A percentile compares a stretch with the other conserved stretches of the same genome.
Conservation (phyloP, 1,284 basidiomycete species). For the Leccinum pallidistipes region DNA sequence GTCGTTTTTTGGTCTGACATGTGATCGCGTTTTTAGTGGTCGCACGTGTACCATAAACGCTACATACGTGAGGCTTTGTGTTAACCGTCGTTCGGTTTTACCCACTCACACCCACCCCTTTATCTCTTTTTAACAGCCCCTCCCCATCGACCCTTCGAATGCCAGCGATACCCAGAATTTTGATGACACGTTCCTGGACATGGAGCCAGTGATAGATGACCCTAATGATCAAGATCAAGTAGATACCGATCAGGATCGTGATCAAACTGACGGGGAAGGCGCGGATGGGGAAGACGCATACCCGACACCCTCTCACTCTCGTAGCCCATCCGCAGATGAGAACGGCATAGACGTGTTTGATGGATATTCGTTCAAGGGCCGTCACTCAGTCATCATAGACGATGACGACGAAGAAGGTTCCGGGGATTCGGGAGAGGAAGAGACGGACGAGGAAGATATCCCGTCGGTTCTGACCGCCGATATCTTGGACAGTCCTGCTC, state of each 20-base stretch:
- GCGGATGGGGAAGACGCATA: constrained; percentile 73
- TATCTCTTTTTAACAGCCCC: constrained; percentile 59
- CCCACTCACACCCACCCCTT: constrained; percentile 16
- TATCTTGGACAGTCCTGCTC: constrained; percentile 24
- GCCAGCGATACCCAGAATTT: constrained; percentile 98
- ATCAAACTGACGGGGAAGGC: constrained; percentile 63
- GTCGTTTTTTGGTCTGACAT: constrained; percentile 13
- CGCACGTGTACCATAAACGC: constrained; percentile 91
- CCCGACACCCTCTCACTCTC: constrained; percentile 69
- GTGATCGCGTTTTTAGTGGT: constrained; percentile 60
- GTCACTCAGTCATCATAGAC: constrained; percentile 75
- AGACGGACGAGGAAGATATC: constrained; percentile 40
- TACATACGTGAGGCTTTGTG: constrained; percentile 74
- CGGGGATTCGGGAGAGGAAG: constrained; percentile 43
- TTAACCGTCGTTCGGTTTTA: constrained; percentile 9
- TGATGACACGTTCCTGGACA: constrained; percentile 94
- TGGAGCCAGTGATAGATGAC: constrained; percentile 85
- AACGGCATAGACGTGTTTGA: constrained; percentile 72
- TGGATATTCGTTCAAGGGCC: constrained; percentile 86
- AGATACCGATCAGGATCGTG: constrained; percentile 66
- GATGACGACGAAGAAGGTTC: constrained; percentile 53
- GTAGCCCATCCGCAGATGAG: constrained; percentile 62
- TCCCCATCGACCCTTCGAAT: constrained; percentile 85
- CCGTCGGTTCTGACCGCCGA: constrained; percentile 21
- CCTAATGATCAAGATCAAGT: constrained; percentile 55